Evolutionary conservation across 2,329 filamentous ascomycete genomes (phyloP).

Genomic region (Hypocrella siamensis): DNA sequence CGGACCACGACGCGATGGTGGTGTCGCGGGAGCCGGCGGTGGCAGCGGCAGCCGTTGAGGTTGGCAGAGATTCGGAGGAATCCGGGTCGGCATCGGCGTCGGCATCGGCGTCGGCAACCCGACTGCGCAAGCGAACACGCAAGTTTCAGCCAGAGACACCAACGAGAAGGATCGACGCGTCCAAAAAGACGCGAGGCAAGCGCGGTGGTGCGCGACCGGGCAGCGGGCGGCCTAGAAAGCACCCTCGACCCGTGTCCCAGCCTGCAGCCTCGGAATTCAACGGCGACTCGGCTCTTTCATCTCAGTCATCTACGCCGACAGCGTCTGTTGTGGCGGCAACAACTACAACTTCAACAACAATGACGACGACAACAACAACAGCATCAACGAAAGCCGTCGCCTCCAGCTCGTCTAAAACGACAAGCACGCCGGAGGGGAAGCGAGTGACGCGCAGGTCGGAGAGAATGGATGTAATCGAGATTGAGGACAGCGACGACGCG

Average conservation of each 20-base stretch:
- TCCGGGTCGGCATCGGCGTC: constrained; percentile 8
- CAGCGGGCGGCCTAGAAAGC: constrained; percentile 23
- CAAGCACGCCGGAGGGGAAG: constrained; percentile 1
- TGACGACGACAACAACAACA: background rate
- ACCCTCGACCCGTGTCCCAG: constrained; percentile 12
- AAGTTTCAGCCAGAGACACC: constrained; percentile 3
- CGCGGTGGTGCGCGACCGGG: constrained; percentile 21
- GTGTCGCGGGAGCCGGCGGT: constrained; percentile 11
- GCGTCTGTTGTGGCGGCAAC: background rate
- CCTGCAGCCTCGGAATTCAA: constrained; percentile 1
- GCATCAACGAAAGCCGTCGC: background rate
- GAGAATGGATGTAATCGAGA: constrained; percentile 8
- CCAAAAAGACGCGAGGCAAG: constrained; percentile 20
- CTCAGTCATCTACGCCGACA: background rate
- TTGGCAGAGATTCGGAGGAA: constrained; percentile 11
- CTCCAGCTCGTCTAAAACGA: background rate
- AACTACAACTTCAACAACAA: background rate
- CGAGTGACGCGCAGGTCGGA: background rate
- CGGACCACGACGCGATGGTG: constrained; percentile 15
- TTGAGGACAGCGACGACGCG: constrained; percentile 14
- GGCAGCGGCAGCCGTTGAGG: constrained; percentile 9
- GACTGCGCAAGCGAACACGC: constrained; percentile 11
- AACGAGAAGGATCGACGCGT: constrained; percentile 8
- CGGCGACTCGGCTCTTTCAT: background rate
- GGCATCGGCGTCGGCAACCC: constrained; percentile 8